Conservation (phyloP, 75 land plant species). For the Azolla pinnata region DNA sequence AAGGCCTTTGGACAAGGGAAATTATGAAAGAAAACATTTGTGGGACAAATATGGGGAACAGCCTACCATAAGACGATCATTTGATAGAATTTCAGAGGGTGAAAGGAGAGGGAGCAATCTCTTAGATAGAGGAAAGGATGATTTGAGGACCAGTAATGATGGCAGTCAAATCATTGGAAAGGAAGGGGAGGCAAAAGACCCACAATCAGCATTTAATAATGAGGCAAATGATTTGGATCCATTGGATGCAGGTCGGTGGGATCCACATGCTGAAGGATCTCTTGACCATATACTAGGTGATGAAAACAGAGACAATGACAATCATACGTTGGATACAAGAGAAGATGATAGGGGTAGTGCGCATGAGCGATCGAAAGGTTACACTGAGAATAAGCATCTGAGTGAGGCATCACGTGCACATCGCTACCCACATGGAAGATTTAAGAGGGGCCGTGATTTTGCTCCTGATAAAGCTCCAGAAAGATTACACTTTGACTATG, state of each 20-base stretch:
- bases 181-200: slow-evolving; percentile 9
- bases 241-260: slow-evolving; percentile 42
- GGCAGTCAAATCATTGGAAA: slow-evolving; percentile 1
- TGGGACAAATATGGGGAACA: slow-evolving; percentile 8
- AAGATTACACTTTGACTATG: too few relatives aligned
- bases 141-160: slow-evolving; percentile 8
- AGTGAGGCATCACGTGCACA: background rate
- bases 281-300: slow-evolving; percentile 12
- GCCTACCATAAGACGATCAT: background rate
- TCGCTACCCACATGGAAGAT: background rate
- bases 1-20: slow-evolving; percentile 17
- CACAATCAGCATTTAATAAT: slow-evolving; percentile 2
- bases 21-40: slow-evolving; percentile 7
- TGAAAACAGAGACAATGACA: slow-evolving; percentile 20
- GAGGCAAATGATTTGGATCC: slow-evolving; percentile 7
- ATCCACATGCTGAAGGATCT: slow-evolving; percentile 11
- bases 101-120: background rate
- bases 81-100: background rate
- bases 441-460: slow-evolving; percentile 2
- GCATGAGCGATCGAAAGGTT: slow-evolving; percentile 10
- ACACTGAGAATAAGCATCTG: background rate
- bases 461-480: slow-evolving; percentile 13
- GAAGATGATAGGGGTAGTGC: slow-evolving; percentile 9
- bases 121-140: slow-evolving; percentile 3
- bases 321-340: slow-evolving; percentile 19